phyloP scores from a whole-genome alignment of 768 basidiomycete species.

The Auricularia cornea region DNA sequence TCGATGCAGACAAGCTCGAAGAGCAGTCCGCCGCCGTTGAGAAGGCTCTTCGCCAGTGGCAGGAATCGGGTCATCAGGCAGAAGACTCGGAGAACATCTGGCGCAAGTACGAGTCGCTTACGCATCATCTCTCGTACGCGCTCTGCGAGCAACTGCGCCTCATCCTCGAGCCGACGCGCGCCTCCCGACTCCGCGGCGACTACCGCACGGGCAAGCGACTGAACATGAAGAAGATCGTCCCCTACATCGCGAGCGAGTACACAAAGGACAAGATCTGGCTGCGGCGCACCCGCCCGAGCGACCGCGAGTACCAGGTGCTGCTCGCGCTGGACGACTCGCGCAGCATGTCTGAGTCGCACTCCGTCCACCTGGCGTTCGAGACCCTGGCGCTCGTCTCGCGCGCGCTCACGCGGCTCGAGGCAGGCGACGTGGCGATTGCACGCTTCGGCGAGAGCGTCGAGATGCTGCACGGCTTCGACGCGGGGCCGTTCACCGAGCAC shows the following conservation, averaged over 20 bases:
- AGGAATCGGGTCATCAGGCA: constrained; percentile 46
- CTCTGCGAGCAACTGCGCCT: constrained; percentile 96
- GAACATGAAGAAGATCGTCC: constrained; percentile 98
- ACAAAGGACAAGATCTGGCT: constrained; percentile 99
- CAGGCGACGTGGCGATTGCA: constrained; percentile 88
- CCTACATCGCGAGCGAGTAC: constrained; percentile 96
- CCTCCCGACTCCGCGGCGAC: constrained; percentile 91
- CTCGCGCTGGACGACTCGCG: constrained; percentile 93
- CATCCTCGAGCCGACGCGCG: constrained; percentile 89
- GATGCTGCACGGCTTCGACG: constrained; percentile 78
- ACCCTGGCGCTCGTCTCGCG: constrained; percentile 88
- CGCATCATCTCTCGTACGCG: constrained; percentile 81
- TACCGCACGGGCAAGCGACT: constrained; percentile 95
- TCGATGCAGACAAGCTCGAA: constrained; percentile 19
- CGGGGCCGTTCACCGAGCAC: constrained; percentile 71
- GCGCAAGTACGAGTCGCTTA: constrained; percentile 84
- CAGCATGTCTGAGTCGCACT: constrained; percentile 91
- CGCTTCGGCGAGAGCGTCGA: constrained; percentile 86
- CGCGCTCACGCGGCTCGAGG: constrained; percentile 84
- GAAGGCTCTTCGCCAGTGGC: constrained; percentile 51
- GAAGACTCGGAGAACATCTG: constrained; percentile 68
- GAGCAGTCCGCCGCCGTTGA: constrained; percentile 33
- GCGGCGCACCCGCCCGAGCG: constrained; percentile 85
- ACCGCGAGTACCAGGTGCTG: constrained; percentile 91
- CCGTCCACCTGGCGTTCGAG: constrained; percentile 88